Conservation (phyloP, 2,329 filamentous ascomycete genomes). For the Fonsecaea erecta region DNA sequence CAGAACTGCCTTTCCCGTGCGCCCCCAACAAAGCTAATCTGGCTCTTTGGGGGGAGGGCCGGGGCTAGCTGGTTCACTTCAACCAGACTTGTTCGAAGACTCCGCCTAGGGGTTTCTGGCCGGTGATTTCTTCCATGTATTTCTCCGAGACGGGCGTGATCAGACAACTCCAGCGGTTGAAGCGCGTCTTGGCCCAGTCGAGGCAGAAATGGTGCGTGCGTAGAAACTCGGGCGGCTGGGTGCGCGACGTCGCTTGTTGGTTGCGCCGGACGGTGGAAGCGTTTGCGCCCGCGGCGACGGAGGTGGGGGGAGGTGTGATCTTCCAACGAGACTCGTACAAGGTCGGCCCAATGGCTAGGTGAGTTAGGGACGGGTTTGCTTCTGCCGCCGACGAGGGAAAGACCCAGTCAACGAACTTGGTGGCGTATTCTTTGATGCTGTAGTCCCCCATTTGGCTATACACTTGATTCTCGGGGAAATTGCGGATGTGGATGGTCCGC, state of each 20-base stretch:
- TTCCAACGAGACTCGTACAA: conserved; percentile 37
- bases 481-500: conserved; percentile 38
- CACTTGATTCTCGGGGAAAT: conserved; percentile 36
- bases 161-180: conserved; percentile 36
- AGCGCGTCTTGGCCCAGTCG: conserved; percentile 38
- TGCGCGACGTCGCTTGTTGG: background rate
- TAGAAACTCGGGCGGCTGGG: conserved; percentile 34
- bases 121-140: conserved; percentile 35
- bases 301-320: conserved; percentile 6
- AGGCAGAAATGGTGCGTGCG: conserved; percentile 37
- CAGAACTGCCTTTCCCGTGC: background rate
- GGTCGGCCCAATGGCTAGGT: conserved; percentile 38
- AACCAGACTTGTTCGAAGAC: conserved; percentile 39
- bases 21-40: background rate
- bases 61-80: conserved; percentile 19
- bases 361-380: conserved; percentile 30
- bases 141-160: conserved; percentile 36
- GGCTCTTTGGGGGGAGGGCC: too few species aligned
- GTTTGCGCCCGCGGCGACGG: background rate
- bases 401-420: conserved; percentile 38
- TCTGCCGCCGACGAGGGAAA: conserved; percentile 31
- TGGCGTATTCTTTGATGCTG: conserved; percentile 37
- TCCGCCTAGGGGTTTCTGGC: conserved; percentile 33
- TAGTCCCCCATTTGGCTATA: conserved; percentile 38
- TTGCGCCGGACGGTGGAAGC: background rate